Base-by-base conservation (phyloP, 139 green algal species). In the Asterochloris erici region DNA sequence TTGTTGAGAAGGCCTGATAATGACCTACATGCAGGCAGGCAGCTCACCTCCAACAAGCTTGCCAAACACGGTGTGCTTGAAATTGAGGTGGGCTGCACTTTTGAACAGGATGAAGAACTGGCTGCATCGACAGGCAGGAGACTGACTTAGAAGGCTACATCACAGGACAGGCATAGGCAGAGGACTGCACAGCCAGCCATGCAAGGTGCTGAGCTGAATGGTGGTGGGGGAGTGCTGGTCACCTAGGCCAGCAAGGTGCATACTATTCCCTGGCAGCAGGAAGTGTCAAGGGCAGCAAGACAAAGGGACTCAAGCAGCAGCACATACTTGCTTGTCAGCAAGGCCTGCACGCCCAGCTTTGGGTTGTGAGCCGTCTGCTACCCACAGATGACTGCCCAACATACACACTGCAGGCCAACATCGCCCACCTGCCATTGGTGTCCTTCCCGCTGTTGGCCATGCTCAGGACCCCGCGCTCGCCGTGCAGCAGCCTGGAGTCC, bases 1-100 rank as follows among this genome's bases (percentile, higher is more conserved):
- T 4, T 71, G 2, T 71, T 71, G 21, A 21, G 21, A 9, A 71
- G 66, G 17, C 66, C 10, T 71, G 4, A 24, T 21, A 9, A 24
- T 26, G 66, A 24, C 4, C 66, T 26, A 71, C 66, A 21, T 71
- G 66, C 21, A 71, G 68, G 27, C 29, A 68, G n/a, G 23, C 26
- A 24, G 14, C 82, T 26, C 74, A 90, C 91, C 93, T 81, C 93
- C 93, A 76, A 96, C 93, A 14, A 98, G 92, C 26, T 85, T 84
- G 6, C 94, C 94, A 89, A 98, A 97, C 10, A 98, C 93, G 68
- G 89, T 89, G 91, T 98, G 95, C 90, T 99, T 99, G 89, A 92
- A 95, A 89, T 99, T 93, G 21, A 99, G 90, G 88, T 99, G 97
- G 16, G 81, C 86, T 29, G 93, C 92, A 14, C 87, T 92, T 82